Evolutionary conservation across 495 filamentous ascomycete species (phyloP), one percentile per base, ranked within the genome.

Genomic region (Hypoxylon crocopeplum): DNA sequence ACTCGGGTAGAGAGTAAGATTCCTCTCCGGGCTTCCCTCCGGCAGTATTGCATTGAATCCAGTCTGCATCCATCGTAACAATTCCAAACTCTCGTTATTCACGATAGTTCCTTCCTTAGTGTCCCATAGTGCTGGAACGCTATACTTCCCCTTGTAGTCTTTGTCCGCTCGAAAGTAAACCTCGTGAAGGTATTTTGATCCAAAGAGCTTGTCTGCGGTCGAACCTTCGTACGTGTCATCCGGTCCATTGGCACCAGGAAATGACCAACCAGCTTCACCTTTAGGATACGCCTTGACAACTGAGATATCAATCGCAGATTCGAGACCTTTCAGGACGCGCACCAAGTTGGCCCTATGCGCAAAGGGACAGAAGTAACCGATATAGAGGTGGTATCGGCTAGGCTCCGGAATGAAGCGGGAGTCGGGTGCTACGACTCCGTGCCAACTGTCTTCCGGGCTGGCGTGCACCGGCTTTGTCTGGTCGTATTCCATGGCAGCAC

Each of bases 21-120:
- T 52, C 36, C 52, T 51, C 34, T 63, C 44, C 8, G 52, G 47
- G 40, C 76, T 84, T 83, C 64, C 84, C 67, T 81, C 76, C 0
- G 82, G 78, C 4, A 94, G 68, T 19, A 92, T 66, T 52, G 86
- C 82, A 66, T 95, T 88, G 69, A 96, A 95, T 63, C 64, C 83
- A 0, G 76, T 77, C 58, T 85, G 86, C 10, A 89, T 64, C 77
- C 86, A 85, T 42, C 88, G 73, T 50, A 94, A 85, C 59, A 96
- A 91, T 78, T 95, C 91, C 55, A 82, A 84, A 62, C 87, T 90
- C 79, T 95, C 91, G 59, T 96, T 95, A 72, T 82, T 92, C 52
- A 93, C 91, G 55, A 93, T 89, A 19, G 81, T 85, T 54, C 85
- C 78, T 39, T 72, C 72, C 73, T 88, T 85, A 67, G 80, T 90